Conservation (phyloP, 331 rosid species). For the Phaseolus coccineus region DNA sequence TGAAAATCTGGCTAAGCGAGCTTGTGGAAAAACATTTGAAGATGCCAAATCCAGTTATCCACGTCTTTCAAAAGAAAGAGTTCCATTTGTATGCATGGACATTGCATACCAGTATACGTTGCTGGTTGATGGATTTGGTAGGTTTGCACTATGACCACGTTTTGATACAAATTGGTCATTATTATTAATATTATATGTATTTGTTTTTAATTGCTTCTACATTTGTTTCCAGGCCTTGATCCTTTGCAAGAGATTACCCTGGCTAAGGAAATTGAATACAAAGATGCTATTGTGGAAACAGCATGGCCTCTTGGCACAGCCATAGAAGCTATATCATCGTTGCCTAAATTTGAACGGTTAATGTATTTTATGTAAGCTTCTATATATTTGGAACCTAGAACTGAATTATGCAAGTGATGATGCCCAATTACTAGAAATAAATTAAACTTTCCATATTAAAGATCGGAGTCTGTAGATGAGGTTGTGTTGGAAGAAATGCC, state of each 20-base stretch:
- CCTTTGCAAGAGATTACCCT: conserved; percentile 73
- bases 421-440: too few relatives aligned
- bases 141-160: background rate
- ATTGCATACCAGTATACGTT: conserved; percentile 70
- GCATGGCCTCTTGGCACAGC: conserved; percentile 95
- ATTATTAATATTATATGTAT: too few relatives aligned
- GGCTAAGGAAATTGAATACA: conserved; percentile 66
- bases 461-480: too few relatives aligned
- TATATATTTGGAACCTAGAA: too few relatives aligned
- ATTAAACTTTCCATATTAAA: too few relatives aligned
- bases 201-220: background rate
- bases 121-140: conserved; percentile 85
- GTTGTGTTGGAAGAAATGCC: too few relatives aligned
- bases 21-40: conserved; percentile 58
- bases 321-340: conserved; percentile 73
- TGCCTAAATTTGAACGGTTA: conserved; percentile 24
- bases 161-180: background rate
- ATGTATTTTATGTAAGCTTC: conserved; percentile 37
- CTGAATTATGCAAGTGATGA: too few relatives aligned
- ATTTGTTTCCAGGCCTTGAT: conserved; percentile 60
- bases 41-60: conserved; percentile 63
- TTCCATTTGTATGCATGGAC: conserved; percentile 81
- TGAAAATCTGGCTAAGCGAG: conserved; percentile 63
- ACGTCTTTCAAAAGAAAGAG: conserved; percentile 33
- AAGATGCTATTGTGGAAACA: conserved; percentile 65